Percentiles rank a stretch among this genome's conserved stretches.
Conservation (phyloP, 2,329 filamentous ascomycete genomes). For the Sporothrix phasma region DNA sequence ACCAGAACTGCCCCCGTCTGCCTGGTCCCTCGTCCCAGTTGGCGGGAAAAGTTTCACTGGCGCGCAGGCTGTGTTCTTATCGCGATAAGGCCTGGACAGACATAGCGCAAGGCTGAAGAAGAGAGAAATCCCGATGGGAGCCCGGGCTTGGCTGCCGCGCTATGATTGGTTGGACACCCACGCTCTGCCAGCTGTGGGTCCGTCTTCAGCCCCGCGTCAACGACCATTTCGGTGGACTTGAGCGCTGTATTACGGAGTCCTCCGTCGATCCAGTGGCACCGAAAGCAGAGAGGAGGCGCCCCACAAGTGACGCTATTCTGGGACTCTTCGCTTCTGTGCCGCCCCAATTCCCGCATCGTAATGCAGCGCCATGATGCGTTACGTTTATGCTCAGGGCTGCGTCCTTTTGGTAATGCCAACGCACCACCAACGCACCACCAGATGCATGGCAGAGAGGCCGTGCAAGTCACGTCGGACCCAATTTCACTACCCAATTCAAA, state of each 20-base stretch:
- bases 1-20: background rate
- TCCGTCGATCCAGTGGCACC: no score
- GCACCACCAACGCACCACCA: background rate
- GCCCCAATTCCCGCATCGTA: background rate
- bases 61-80: conserved; percentile 12
- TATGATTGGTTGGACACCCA: conserved; percentile 4
- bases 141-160: background rate
- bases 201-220: conserved; percentile 9
- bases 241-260: background rate
- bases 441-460: background rate
- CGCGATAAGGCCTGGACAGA: conserved; percentile 9
- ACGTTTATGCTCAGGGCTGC: background rate
- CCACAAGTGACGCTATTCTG: conserved; percentile 10
- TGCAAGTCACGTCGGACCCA: no score
- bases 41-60: conserved; percentile 1
- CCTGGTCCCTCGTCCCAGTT: no score
- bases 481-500: no score
- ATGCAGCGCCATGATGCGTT: background rate
- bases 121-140: background rate
- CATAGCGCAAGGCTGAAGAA: conserved; percentile 17
- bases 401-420: background rate
- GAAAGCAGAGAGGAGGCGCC: no score
- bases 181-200: background rate
- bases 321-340: background rate
- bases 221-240: background rate